Evolutionary conservation across 2,329 filamentous ascomycete genomes (phyloP).

Genomic region (Cladophialophora chaetospira): DNA sequence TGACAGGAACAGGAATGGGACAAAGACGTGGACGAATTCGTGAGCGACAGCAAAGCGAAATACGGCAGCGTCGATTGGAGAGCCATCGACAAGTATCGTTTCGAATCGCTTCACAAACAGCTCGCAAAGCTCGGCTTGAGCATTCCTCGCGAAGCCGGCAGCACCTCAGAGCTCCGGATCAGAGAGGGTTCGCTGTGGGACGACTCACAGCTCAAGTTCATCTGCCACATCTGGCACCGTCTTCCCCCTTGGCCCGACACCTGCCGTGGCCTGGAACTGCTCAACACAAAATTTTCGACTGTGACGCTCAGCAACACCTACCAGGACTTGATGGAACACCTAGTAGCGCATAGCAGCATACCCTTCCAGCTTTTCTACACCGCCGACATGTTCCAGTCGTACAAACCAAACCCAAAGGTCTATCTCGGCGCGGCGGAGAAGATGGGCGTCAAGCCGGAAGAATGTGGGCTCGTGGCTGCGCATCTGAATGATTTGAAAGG

Average conservation of each 20-base stretch:
- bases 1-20: conserved; percentile 9
- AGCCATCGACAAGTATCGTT: conserved; percentile 67
- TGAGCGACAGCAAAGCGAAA: conserved; percentile 4
- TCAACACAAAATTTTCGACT: conserved; percentile 61
- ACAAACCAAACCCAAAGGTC: conserved; percentile 68
- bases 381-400: conserved; percentile 70
- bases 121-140: conserved; percentile 56
- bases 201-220: conserved; percentile 62
- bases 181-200: conserved; percentile 63
- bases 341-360: conserved; percentile 60
- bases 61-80: conserved; percentile 53
- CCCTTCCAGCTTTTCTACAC: conserved; percentile 65
- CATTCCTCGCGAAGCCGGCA: conserved; percentile 53
- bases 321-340: conserved; percentile 63
- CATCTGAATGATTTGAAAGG: conserved; percentile 70
- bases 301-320: conserved; percentile 77
- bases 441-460: conserved; percentile 57
- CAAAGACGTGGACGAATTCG: conserved; percentile 8
- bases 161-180: conserved; percentile 61
- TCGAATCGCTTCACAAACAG: conserved; percentile 59
- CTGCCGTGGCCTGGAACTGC: conserved; percentile 54
- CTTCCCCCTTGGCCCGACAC: conserved; percentile 70
- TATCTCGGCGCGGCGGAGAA: conserved; percentile 68
- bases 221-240: conserved; percentile 71
- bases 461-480: conserved; percentile 79